Conservation (phyloP, 257 asterid species). For the Solanum stenotomum region DNA sequence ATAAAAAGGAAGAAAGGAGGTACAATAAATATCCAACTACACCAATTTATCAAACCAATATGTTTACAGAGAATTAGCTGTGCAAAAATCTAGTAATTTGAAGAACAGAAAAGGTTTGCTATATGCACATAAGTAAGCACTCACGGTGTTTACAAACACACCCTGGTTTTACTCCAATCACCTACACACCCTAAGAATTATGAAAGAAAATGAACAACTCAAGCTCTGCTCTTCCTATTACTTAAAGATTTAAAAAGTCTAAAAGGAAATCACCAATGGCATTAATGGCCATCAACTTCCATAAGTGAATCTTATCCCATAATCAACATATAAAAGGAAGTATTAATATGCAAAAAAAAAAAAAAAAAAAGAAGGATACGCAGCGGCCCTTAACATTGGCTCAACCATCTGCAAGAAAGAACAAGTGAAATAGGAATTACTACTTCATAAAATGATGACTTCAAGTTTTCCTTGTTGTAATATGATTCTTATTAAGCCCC, state of each 20-base stretch:
- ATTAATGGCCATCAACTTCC: not conserved
- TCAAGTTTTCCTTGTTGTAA: not conserved
- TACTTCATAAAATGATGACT: not conserved
- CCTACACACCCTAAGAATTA: not conserved
- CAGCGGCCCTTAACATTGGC: constrained; percentile 76
- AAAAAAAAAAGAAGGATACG: constrained; percentile 47
- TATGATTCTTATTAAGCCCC: not conserved
- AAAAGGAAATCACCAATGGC: not conserved
- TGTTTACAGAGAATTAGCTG: not conserved
- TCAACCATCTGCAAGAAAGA: constrained; percentile 68
- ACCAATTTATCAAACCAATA: not conserved
- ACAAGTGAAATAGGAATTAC: constrained; percentile 3
- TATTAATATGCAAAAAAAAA: not conserved
- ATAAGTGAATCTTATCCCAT: not conserved
- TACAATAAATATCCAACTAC: not conserved
- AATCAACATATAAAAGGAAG: not conserved
- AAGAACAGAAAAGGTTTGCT: not conserved
- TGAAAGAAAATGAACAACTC: not conserved
- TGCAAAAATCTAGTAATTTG: not conserved
- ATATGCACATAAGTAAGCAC: not conserved
- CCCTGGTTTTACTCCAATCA: not conserved
- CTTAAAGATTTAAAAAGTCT: not conserved
- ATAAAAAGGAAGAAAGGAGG: not conserved
- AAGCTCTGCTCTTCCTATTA: not conserved
- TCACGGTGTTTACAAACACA: not conserved